Evolutionary conservation across 2,329 filamentous ascomycete species (phyloP).

Genomic region (Colletotrichum euphorbiae): DNA sequence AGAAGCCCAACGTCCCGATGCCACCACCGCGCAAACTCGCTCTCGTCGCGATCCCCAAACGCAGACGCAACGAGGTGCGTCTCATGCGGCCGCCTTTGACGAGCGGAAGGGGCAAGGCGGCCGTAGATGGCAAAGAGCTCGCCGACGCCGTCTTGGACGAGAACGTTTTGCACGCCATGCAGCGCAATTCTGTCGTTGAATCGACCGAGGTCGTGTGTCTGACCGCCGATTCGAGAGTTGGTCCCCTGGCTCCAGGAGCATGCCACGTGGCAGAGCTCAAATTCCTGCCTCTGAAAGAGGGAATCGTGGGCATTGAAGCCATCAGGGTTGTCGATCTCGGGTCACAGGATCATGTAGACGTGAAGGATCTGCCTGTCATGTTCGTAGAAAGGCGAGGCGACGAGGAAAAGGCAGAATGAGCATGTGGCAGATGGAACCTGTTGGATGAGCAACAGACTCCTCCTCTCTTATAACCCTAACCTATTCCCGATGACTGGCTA

Average conservation of each 20-base stretch:
- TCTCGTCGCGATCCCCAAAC: constrained; percentile 74
- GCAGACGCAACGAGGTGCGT: constrained; percentile 68
- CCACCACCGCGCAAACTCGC: constrained; percentile 73
- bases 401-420: constrained; percentile 26
- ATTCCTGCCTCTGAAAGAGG: constrained; percentile 75
- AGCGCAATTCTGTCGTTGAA: constrained; percentile 73
- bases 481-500: not conserved
- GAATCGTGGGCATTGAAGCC: constrained; percentile 77
- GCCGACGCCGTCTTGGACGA: constrained; percentile 79
- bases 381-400: constrained; percentile 57
- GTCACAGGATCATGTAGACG: constrained; percentile 81
- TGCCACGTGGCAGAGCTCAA: constrained; percentile 80
- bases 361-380: constrained; percentile 78
- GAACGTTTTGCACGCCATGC: constrained; percentile 77
- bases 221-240: constrained; percentile 79
- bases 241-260: constrained; percentile 76
- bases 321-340: constrained; percentile 79
- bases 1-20: constrained; percentile 48
- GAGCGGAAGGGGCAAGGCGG: constrained; percentile 48
- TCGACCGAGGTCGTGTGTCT: constrained; percentile 78
- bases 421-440: not conserved
- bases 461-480: constrained; percentile 7
- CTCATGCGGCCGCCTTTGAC: constrained; percentile 66
- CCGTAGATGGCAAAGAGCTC: constrained; percentile 49
- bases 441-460: not conserved